Evolutionary conservation across 2,329 filamentous ascomycete species (phyloP), one percentile per base, ranked within the genome.

Genomic region (Clarireedia sp.): DNA sequence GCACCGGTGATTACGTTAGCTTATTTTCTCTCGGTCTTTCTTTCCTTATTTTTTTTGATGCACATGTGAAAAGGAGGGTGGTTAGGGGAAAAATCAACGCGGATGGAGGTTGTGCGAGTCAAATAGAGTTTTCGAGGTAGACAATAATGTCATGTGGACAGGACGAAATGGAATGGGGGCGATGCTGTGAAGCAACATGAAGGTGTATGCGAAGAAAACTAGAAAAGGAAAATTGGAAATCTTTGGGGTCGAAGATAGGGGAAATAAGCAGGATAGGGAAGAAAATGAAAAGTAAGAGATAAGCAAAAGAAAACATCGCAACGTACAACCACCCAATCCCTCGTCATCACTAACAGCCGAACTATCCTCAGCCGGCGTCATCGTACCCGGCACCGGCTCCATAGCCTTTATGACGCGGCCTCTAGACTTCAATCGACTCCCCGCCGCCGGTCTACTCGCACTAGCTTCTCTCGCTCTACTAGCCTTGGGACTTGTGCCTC

Each of bases 251-350:
- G 12, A 33, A 33, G 29, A 14, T 33, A 40, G 26, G 19, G 14
- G 56, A 56, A 46, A 8, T 46, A 43, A 54, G 57, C 8, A 48
- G 24, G 45, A 48, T 48, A 45, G 38, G 54, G 29, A 51, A 41
- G 55, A 6, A 17, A n/a, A 24, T 37, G 40, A 23, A 43, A 12
- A 23, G n/a, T 14, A n/a, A 48, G 14, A n/a, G 38, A n/a, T 8
- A 9, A 3, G 8, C 7, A 17, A 37, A 45, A 24, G n/a, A 19
- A 46, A 26, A 24, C 2, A 5, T 14, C 54, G 66, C 58, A 61
- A 85, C 89, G 85, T 82, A 96, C 91, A 96, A 71, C 92, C 91
- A 62, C 91, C 91, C 68, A 96, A 78, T 62, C 90, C 89, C 67
- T 96, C 91, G 71, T 91, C 87, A 66, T 95, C 90, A 63, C 89